Percentiles rank a stretch among this genome's conserved stretches.
Conservation (phyloP, 306 rosid genomes). For the Sicyos baderoa region DNA sequence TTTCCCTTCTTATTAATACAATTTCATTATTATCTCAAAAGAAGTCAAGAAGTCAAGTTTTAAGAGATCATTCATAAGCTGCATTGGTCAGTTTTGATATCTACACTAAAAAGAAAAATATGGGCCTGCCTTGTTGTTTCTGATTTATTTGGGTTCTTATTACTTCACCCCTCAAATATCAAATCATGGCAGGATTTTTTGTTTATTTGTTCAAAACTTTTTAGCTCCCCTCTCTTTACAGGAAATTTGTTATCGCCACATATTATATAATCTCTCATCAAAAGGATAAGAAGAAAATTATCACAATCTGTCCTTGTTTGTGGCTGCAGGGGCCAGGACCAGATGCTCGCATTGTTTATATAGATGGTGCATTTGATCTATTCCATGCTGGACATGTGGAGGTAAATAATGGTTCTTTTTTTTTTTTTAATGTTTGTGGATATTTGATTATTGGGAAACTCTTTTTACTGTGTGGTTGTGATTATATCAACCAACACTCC, state of each 20-base stretch:
- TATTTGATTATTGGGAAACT: background rate
- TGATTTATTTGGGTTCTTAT: slow-evolving; percentile 1
- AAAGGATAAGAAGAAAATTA: background rate
- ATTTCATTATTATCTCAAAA: background rate
- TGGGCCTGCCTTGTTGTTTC: slow-evolving; percentile 2
- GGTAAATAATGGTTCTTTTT: slow-evolving; percentile 25
- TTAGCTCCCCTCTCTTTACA: background rate
- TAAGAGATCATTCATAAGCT: background rate
- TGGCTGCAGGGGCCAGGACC: slow-evolving; percentile 44
- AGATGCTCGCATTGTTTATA: slow-evolving; percentile 47
- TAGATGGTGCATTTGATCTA: slow-evolving; percentile 57
- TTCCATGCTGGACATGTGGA: slow-evolving; percentile 61
- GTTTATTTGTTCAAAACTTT: background rate
- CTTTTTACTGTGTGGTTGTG: background rate
- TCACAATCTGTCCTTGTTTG: background rate
- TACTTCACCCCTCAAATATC: background rate
- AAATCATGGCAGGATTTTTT: background rate
- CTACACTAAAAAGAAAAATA: background rate
- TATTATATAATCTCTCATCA: slow-evolving; percentile 1
- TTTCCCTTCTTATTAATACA: background rate
- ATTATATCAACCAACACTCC: too few relatives aligned
- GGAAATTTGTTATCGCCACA: background rate
- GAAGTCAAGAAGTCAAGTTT: background rate
- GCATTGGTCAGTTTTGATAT: background rate
- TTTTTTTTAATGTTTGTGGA: background rate